A percentile compares a stretch with the other conserved stretches of the same genome.
Conservation (phyloP, 2,329 filamentous ascomycete species). For the Lithohypha guttulata region DNA sequence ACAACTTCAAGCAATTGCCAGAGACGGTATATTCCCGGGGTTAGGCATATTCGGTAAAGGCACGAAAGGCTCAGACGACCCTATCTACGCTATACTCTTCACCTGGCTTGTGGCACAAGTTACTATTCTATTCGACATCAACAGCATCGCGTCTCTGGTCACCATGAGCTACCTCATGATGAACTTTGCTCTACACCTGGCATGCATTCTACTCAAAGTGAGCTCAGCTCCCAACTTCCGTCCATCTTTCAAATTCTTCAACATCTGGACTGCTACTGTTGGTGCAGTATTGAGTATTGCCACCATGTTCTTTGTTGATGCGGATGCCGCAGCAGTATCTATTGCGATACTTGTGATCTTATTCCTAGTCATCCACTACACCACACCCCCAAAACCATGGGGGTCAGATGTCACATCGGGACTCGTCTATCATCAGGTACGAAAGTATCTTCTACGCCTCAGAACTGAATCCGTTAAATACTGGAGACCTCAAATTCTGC, state of each 20-base stretch:
- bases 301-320: slow-evolving; percentile 86
- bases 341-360: slow-evolving; percentile 64
- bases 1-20: slow-evolving; percentile 68
- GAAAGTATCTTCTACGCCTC: slow-evolving; percentile 75
- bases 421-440: slow-evolving; percentile 76
- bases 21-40: slow-evolving; percentile 69
- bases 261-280: slow-evolving; percentile 66
- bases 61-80: slow-evolving; percentile 61
- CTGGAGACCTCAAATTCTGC: slow-evolving; percentile 78
- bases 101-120: slow-evolving; percentile 68
- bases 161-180: slow-evolving; percentile 82
- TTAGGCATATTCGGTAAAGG: slow-evolving; percentile 64
- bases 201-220: slow-evolving; percentile 77
- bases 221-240: slow-evolving; percentile 82
- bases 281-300: slow-evolving; percentile 65
- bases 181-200: slow-evolving; percentile 69
- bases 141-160: slow-evolving; percentile 79
- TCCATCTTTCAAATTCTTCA: slow-evolving; percentile 82
- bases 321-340: slow-evolving; percentile 64
- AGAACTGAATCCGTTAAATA: slow-evolving; percentile 87
- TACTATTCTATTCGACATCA: slow-evolving; percentile 71
- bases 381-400: slow-evolving; percentile 76
- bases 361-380: slow-evolving; percentile 76
- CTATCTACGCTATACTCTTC: slow-evolving; percentile 62
- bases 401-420: slow-evolving; percentile 75